Percentiles rank a stretch among this genome's conserved stretches.
These are phyloP conservation scores for Penicillium vulpinum DNA, from an alignment of 2,329 filamentous ascomycete genomes.

Conservation along the genomic window DNA sequence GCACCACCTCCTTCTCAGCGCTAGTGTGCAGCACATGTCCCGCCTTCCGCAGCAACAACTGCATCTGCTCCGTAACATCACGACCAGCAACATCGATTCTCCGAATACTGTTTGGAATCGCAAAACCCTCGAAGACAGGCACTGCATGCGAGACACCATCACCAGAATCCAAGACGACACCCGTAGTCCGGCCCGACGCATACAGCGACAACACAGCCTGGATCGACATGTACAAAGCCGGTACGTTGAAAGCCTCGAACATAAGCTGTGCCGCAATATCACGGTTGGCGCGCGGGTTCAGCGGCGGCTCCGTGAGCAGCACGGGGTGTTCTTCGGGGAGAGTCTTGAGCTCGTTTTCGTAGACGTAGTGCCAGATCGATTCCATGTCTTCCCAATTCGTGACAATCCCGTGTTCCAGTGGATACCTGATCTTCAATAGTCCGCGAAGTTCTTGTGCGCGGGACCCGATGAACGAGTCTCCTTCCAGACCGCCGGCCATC, in stretches of 20 bases:
- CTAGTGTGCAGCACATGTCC: conserved; percentile 96
- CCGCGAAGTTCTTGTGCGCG: conserved; percentile 88
- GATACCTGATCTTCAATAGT: conserved; percentile 91
- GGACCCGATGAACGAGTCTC: conserved; percentile 94
- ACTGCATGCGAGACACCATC: conserved; percentile 97
- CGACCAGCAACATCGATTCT: conserved; percentile 94
- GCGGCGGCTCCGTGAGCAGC: conserved; percentile 88
- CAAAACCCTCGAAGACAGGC: conserved; percentile 96
- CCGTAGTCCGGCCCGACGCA: conserved; percentile 91
- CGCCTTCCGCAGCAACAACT: conserved; percentile 84
- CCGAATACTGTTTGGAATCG: conserved; percentile 91
- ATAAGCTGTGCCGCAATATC: conserved; percentile 96
- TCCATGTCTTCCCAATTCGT: conserved; percentile 99
- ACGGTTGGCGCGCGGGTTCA: conserved; percentile 93
- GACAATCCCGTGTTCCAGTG: conserved; percentile 94
- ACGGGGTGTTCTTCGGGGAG: conserved; percentile 98
- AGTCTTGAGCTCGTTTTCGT: conserved; percentile 92
- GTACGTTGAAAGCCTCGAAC: conserved; percentile 98
- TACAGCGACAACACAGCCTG: conserved; percentile 96
- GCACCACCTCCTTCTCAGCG: conserved; percentile 98
- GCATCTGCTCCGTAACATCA: conserved; percentile 94
- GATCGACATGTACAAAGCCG: conserved; percentile 92
- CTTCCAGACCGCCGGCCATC: conserved; percentile 92
- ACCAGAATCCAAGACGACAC: conserved; percentile 90
- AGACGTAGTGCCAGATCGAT: conserved; percentile 98